Conservation (phyloP, 2,329 filamentous ascomycete species). For the Reticulascus tulasneorum region DNA sequence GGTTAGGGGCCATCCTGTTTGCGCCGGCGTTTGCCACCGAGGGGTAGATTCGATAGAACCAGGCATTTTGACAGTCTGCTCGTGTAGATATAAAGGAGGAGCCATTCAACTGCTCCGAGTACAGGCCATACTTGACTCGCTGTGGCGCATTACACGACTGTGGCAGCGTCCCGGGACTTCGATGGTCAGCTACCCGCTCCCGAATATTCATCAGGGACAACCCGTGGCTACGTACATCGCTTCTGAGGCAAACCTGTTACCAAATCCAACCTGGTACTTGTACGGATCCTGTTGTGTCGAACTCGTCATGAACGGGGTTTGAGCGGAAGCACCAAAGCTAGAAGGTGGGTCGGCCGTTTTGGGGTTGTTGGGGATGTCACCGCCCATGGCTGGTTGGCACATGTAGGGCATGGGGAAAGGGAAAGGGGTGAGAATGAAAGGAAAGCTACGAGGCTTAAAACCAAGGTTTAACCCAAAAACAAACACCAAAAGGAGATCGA, state of each 20-base stretch:
- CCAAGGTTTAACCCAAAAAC: no score
- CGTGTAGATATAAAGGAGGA: constrained; percentile 25
- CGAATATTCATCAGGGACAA: neutral
- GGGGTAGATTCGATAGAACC: constrained; percentile 26
- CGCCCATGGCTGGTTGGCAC: constrained; percentile 5
- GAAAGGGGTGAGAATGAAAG: no score
- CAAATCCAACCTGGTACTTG: constrained; percentile 19
- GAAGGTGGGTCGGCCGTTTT: neutral
- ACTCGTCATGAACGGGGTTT: constrained; percentile 11
- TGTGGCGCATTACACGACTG: constrained; percentile 36
- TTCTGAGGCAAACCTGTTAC: constrained; percentile 18
- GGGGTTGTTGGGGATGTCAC: constrained; percentile 5
- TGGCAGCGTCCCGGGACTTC: constrained; percentile 11
- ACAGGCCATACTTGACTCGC: constrained; percentile 35
- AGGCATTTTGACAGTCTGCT: constrained; percentile 17
- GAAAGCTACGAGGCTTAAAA: no score
- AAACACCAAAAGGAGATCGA: no score
- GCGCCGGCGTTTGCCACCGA: constrained; percentile 19
- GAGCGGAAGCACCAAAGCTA: constrained; percentile 10
- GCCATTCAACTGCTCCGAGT: constrained; percentile 46
- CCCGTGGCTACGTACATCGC: constrained; percentile 13
- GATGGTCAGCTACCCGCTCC: constrained; percentile 3
- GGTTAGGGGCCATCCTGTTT: constrained; percentile 7
- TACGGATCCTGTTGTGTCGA: constrained; percentile 14
- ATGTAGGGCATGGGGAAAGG: no score